Base-by-base conservation (phyloP, 169 alveolate genomes). In the Neospora caninum region DNA sequence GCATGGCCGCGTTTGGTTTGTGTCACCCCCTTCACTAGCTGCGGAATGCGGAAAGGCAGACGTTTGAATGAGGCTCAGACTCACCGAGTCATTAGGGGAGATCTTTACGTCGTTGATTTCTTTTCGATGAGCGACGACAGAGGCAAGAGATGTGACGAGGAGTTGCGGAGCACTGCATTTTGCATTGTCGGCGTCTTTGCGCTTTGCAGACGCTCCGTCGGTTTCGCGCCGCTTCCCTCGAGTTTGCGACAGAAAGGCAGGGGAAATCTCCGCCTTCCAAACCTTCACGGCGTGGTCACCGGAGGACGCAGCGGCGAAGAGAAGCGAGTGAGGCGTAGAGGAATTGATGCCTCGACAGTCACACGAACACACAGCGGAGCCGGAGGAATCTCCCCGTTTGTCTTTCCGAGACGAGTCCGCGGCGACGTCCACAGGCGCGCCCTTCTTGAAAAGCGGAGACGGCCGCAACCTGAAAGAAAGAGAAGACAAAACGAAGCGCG, bases 61-160 rank as follows among this genome's bases (percentile, higher is more conserved):
- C 64, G 64, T 10, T 7, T 18, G 64, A 53, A 18, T 53, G 27
- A 18, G 64, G 64, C 64, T 53, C 64, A 18, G 64, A 13, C 84
- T 86, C 58, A 86, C 91, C 70, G 80, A 27, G 78, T 86, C 91
- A 39, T 86, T 53, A 16, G 91, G 91, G 2, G 91, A 41, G 78
- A 86, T 39, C n/a, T 86, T 86, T 2, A 86, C n/a, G 91, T 86
- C 91, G 73, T 86, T 86, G 43, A 86, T 86, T 49, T 86, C 91
- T 29, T 53, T 86, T 16, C 73, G 27, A 69, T 86, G 91, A 39
- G 91, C 91, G 78, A 53, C 91, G 42, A 86, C 73, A 31, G 91
- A 39, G 42, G 91, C 69, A n/a, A 86, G 45, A 10, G 84, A 73
- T 1, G 84, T 34, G 27, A 36, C 43, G 45, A 73, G 42, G 45